Evolutionary conservation across 768 basidiomycete species (phyloP).

Genomic region (Termitomyces sp.): DNA sequence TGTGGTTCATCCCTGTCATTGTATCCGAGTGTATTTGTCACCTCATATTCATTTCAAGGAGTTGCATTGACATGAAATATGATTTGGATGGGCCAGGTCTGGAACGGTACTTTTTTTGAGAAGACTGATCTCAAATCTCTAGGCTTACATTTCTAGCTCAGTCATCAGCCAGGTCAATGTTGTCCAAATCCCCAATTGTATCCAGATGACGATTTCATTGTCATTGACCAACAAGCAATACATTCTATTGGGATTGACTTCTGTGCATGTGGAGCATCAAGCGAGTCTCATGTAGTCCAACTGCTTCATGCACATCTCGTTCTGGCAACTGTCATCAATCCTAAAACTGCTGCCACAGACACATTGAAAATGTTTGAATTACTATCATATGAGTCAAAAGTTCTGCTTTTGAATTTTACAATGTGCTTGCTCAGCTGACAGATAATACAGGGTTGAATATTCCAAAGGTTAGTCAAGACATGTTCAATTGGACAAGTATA

Average conservation of each 20-base stretch:
- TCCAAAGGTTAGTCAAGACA: no score
- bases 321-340: conserved; percentile 28
- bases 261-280: conserved; percentile 26
- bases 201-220: conserved; percentile 24
- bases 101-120: conserved; percentile 13
- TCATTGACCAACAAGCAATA: conserved; percentile 30
- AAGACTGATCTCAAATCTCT: conserved; percentile 18
- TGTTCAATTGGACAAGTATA: no score
- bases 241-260: conserved; percentile 30
- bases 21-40: conserved; percentile 1
- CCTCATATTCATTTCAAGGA: no score
- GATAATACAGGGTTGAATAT: no score
- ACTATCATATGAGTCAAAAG: neutral
- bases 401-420: neutral
- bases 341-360: conserved; percentile 4
- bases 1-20: conserved; percentile 1
- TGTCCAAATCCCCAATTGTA: conserved; percentile 16
- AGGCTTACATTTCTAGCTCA: conserved; percentile 28
- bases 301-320: conserved; percentile 28
- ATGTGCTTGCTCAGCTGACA: no score
- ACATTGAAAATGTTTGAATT: conserved; percentile 22
- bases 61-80: no score
- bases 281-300: conserved; percentile 20
- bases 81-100: neutral
- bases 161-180: conserved; percentile 18